Conservation (phyloP, 1,284 basidiomycete species). For the Laetiporus sulphureus region DNA sequence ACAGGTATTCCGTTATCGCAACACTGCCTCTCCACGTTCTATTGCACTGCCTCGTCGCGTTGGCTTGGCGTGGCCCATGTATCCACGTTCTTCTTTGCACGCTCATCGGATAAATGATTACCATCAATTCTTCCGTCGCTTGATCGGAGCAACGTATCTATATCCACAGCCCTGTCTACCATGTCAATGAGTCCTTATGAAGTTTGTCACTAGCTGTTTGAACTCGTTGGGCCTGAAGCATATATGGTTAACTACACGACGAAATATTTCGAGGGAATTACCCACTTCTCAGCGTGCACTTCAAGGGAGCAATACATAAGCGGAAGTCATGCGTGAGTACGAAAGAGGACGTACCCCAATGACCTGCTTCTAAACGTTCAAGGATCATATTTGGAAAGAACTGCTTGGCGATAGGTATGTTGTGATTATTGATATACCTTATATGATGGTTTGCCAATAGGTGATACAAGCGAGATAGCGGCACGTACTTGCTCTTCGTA, state of each 20-base stretch:
- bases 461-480: not conserved
- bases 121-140: too few relatives aligned
- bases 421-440: constrained; percentile 69
- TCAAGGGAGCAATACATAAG: too few relatives aligned
- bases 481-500: constrained; percentile 58
- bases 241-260: constrained; percentile 3
- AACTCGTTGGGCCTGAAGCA: constrained; percentile 39
- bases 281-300: constrained; percentile 58
- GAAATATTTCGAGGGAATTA: not conserved
- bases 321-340: too few relatives aligned
- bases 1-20: too few relatives aligned
- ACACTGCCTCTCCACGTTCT: too few relatives aligned
- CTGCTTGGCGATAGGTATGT: constrained; percentile 45
- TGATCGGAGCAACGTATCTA: too few relatives aligned
- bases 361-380: constrained; percentile 50
- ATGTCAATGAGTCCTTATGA: constrained; percentile 24
- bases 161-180: too few relatives aligned
- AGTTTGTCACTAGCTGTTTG: constrained; percentile 34
- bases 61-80: too few relatives aligned
- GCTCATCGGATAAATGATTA: too few relatives aligned
- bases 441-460: not conserved
- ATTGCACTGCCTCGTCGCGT: too few relatives aligned
- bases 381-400: constrained; percentile 66
- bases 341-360: constrained; percentile 61
- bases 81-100: too few relatives aligned